Percentiles rank a stretch among this genome's conserved stretches.
phyloP scores from a whole-genome alignment of 306 rosid species.

The Heteromeles arbutifolia region DNA sequence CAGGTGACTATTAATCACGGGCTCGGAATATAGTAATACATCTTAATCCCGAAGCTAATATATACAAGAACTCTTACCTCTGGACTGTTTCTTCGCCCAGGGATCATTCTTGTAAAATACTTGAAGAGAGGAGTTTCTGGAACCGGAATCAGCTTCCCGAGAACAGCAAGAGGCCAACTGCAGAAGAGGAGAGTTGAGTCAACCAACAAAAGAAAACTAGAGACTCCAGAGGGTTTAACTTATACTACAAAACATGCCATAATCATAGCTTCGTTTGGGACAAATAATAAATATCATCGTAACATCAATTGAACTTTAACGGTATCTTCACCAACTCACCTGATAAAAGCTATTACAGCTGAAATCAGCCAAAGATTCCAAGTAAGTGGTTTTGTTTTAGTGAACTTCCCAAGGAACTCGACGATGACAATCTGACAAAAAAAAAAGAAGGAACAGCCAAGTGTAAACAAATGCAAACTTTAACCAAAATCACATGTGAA shows the following conservation, averaged over 20 bases:
- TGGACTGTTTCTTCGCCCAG: not conserved
- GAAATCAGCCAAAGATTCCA: slow-evolving; percentile 79
- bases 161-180: slow-evolving; percentile 92
- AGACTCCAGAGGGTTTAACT: not conserved
- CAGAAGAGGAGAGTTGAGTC: slow-evolving; percentile 1
- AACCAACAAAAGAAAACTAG: not conserved
- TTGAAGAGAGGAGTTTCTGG: slow-evolving; percentile 22
- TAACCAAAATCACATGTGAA: not conserved
- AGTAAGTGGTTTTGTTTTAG: slow-evolving; percentile 52
- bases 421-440: slow-evolving; percentile 48
- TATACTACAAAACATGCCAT: not conserved
- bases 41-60: not conserved
- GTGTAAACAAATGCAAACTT: not conserved
- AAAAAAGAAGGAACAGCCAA: not conserved
- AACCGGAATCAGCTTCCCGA: slow-evolving; percentile 76
- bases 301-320: not conserved
- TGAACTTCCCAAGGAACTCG: slow-evolving; percentile 74
- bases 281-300: not conserved
- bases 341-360: slow-evolving; percentile 55
- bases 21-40: not conserved
- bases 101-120: slow-evolving; percentile 7
- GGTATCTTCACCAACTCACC: slow-evolving; percentile 33
- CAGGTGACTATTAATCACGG: not conserved
- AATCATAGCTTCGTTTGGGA: not conserved
- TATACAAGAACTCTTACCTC: slow-evolving; percentile 2